Evolutionary conservation across 169 alveolate genomes (phyloP).

Genomic region (Besnoitia besnoiti): DNA sequence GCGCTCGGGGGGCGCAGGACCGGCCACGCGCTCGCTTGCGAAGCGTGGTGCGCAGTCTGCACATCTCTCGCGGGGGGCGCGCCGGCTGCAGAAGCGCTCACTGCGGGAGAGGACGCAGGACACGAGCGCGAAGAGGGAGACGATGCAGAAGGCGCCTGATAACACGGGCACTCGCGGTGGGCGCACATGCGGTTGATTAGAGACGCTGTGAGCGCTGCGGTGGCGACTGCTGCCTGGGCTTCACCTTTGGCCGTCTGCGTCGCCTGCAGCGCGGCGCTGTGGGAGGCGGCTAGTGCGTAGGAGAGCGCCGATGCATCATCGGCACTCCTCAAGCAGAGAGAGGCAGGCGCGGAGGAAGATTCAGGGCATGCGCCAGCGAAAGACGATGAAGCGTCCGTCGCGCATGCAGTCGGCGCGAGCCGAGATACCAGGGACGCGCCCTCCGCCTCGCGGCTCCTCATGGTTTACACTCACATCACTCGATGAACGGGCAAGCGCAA

Average conservation of each 20-base stretch:
- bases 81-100: neutral
- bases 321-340: neutral
- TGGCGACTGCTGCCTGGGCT: conserved; percentile 13
- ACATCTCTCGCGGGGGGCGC: neutral
- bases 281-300: neutral
- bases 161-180: neutral
- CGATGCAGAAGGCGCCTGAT: neutral
- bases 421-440: neutral
- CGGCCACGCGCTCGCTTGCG: too few species aligned
- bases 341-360: neutral
- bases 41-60: too few species aligned
- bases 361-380: neutral
- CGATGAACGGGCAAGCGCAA: too few species aligned
- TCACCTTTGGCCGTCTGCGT: neutral
- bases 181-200: neutral
- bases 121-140: neutral
- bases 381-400: neutral
- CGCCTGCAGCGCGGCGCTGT: neutral
- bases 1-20: neutral
- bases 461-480: too few species aligned
- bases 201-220: neutral
- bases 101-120: neutral
- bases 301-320: too few species aligned
- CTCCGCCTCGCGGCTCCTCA: neutral
- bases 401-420: neutral